These are phyloP conservation scores for Tieghemiomyces parasiticus DNA, from an alignment of 192 early-diverging fungal genomes.

Conservation along the genomic window DNA sequence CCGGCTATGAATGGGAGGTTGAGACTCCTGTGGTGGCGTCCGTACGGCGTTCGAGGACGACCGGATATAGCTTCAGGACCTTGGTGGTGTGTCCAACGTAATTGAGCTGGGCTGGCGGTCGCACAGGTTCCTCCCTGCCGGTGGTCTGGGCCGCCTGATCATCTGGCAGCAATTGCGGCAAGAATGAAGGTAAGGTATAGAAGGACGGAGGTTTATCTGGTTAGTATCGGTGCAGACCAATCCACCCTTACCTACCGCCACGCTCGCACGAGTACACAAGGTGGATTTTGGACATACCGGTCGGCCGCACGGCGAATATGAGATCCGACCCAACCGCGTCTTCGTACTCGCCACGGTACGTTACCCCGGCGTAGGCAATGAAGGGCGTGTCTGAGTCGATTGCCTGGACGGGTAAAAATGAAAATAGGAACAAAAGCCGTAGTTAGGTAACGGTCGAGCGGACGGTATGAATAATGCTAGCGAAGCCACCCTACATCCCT, in stretches of 20 bases:
- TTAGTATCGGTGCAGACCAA: too few species aligned
- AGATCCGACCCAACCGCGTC: constrained; percentile 4
- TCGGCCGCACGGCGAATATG: constrained; percentile 1
- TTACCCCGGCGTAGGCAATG: not conserved
- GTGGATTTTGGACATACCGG: too few species aligned
- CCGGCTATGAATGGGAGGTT: too few species aligned
- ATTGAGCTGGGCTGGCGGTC: not conserved
- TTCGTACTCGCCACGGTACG: constrained; percentile 10
- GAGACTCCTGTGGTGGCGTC: too few species aligned
- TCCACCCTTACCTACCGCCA: too few species aligned
- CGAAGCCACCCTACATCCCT: too few species aligned
- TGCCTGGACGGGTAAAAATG: too few species aligned
- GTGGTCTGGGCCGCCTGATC: too few species aligned
- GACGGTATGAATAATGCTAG: too few species aligned
- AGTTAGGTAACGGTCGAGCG: too few species aligned
- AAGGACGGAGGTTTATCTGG: not conserved
- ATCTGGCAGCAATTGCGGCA: not conserved
- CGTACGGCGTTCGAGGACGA: constrained; percentile 2
- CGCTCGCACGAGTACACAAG: too few species aligned
- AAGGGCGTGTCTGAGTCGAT: constrained; percentile 3
- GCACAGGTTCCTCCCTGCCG: not conserved
- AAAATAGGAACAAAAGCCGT: too few species aligned
- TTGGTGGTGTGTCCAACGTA: constrained; percentile 8
- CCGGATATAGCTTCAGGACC: constrained; percentile 3
- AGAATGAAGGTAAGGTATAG: not conserved